Evolutionary conservation across 192 early-diverging fungal species (phyloP).

Genomic region (Lunasporangiospora selenospora): DNA sequence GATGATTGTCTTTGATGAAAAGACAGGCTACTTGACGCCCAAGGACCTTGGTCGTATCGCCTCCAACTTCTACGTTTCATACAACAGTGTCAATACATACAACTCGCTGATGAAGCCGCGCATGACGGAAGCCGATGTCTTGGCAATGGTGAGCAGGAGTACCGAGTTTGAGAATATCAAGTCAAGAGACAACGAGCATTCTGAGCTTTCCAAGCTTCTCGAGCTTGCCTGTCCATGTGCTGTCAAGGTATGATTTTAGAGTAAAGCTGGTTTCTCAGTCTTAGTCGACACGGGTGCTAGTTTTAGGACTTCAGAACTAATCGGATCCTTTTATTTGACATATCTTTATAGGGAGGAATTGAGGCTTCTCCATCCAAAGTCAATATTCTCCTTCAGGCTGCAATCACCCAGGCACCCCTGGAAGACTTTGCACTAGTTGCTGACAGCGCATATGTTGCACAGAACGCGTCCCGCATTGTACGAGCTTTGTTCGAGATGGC

Average conservation of each 20-base stretch:
- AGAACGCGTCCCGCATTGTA: slow-evolving; percentile 92
- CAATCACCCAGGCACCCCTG: slow-evolving; percentile 76
- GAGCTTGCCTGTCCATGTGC: slow-evolving; percentile 82
- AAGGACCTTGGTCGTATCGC: slow-evolving; percentile 95
- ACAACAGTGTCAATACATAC: slow-evolving; percentile 87
- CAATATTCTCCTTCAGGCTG: slow-evolving; percentile 92
- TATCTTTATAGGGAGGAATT: slow-evolving; percentile 64
- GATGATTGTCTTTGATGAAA: slow-evolving; percentile 92
- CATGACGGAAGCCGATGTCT: slow-evolving; percentile 95
- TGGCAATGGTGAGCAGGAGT: slow-evolving; percentile 88
- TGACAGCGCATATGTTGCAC: slow-evolving; percentile 92
- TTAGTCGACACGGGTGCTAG: not conserved
- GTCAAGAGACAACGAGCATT: slow-evolving; percentile 86
- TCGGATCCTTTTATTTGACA: slow-evolving; percentile 1
- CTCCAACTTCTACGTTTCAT: slow-evolving; percentile 91
- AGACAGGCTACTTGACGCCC: slow-evolving; percentile 81
- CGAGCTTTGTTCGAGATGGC: slow-evolving; percentile 97
- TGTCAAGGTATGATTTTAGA: slow-evolving; percentile 68
- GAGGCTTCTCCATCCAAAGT: slow-evolving; percentile 91
- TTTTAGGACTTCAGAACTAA: not conserved
- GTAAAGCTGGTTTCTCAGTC: slow-evolving; percentile 1
- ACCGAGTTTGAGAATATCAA: slow-evolving; percentile 96
- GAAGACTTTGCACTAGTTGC: slow-evolving; percentile 97
- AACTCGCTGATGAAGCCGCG: slow-evolving; percentile 83
- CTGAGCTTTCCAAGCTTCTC: slow-evolving; percentile 77